Base-by-base conservation (phyloP, 2,329 filamentous ascomycete species). In the Chrysosporium keratinophilum region DNA sequence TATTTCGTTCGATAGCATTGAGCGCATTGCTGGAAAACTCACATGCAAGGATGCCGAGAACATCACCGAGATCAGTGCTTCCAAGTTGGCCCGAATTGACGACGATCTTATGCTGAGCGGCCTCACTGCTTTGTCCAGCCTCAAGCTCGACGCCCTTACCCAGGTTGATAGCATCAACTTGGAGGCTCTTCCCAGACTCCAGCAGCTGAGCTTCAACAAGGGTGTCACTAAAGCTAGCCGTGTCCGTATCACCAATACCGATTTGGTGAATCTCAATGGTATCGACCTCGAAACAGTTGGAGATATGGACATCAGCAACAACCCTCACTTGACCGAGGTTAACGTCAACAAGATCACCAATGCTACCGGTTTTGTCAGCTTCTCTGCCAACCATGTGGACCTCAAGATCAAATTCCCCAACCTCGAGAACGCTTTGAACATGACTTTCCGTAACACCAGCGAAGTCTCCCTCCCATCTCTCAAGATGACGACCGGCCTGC, bases 221-320 rank as follows among this genome's bases (percentile, higher is more conserved):
- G 67, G 79, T 72, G 76, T 97, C 64, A 81, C 78, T 63, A 75
- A 81, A 69, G 87, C 87, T 56, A 74, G 73, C 59, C 78, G 74
- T 59, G 79, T 98, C 62, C 72, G 75, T 62, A 90, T 98, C 68
- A 80, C 82, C 72, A 93, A 98, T 76, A 98, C 93, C 49, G 82
- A 84, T 71, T 80, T 98, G 62, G 79, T 76, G 68, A 82, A 79
- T 60, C 80, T 98, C 56, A 77, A 84, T 61, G 89, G 88, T 66
- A 86, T 98, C 69, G 85, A 88, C 68, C 78, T 97, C 59, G 72
- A 81, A 59, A 78, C 78, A n/a, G 83, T 88, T 52, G 78, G 80
- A 54, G 77, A 75, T 61, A 80, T 98, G 68, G 77, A 87, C 69
- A 85, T 98, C 72, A 85, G 87, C 79, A 95, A 95, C 83, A 97